Evolutionary conservation across 2,329 filamentous ascomycete genomes (phyloP).

Genomic region (Colletotrichum sp.): DNA sequence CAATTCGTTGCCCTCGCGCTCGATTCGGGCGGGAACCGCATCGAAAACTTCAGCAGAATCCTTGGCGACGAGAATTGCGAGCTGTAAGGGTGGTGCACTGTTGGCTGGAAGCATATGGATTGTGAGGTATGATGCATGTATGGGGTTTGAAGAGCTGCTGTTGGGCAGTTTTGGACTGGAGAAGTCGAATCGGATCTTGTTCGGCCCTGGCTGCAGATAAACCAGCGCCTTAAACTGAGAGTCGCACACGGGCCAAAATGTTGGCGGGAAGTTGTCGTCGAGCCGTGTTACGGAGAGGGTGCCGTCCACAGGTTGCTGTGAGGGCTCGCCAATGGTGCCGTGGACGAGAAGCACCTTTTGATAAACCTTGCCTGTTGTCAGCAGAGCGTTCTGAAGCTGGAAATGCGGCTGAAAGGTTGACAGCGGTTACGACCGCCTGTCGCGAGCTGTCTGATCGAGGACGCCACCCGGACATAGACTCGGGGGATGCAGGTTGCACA

Average conservation of each 20-base stretch:
- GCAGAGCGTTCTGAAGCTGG: constrained; percentile 13
- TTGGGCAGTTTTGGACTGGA: constrained; percentile 80
- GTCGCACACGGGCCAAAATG: constrained; percentile 84
- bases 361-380: constrained; percentile 68
- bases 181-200: constrained; percentile 88
- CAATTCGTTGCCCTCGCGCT: constrained; percentile 82
- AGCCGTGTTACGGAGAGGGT: constrained; percentile 79
- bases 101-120: constrained; percentile 86
- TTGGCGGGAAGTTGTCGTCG: constrained; percentile 84
- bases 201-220: constrained; percentile 90
- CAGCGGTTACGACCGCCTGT: background rate
- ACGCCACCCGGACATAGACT: background rate
- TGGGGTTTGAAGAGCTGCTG: constrained; percentile 67
- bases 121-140: constrained; percentile 81
- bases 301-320: constrained; percentile 68
- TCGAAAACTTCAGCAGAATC: constrained; percentile 90
- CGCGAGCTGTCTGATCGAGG: background rate
- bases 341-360: constrained; percentile 87
- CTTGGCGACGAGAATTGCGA: constrained; percentile 86
- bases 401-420: constrained; percentile 2
- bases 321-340: constrained; percentile 79
- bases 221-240: constrained; percentile 92
- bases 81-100: constrained; percentile 81
- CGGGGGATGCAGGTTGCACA: background rate
- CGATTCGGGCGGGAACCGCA: constrained; percentile 74